Conservation (phyloP, 306 rosid genomes). For the Ammopiptanthus mongolicus region DNA sequence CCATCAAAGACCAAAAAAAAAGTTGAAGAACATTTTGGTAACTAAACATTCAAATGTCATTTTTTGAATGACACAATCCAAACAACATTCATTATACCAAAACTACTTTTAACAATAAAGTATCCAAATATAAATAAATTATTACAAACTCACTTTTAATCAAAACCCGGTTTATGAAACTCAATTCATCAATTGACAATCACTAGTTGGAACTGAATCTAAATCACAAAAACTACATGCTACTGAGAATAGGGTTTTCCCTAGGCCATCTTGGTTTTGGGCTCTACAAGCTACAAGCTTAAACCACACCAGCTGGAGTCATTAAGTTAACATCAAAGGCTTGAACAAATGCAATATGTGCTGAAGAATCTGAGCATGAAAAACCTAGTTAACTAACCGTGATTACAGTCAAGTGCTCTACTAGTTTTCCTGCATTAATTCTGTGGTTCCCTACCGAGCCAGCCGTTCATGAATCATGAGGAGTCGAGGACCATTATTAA, state of each 20-base stretch:
- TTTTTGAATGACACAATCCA: too few relatives aligned
- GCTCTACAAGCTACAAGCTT: neutral
- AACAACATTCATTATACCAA: too few relatives aligned
- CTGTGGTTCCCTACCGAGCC: neutral
- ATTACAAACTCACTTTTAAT: too few relatives aligned
- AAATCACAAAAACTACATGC: neutral
- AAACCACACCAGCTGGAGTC: neutral
- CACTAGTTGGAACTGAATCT: neutral
- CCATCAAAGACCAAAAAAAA: too few relatives aligned
- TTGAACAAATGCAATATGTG: slow-evolving; percentile 5
- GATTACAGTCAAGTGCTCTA: neutral
- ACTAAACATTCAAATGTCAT: too few relatives aligned
- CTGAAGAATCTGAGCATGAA: neutral
- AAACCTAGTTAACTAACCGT: neutral
- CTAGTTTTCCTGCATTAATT: slow-evolving; percentile 17
- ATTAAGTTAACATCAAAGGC: neutral
- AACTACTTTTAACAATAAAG: too few relatives aligned
- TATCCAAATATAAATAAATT: too few relatives aligned
- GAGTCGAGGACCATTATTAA: neutral
- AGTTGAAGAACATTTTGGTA: too few relatives aligned
- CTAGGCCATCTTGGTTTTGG: neutral
- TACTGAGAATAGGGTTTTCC: neutral
- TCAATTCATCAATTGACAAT: neutral
- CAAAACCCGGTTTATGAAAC: too few relatives aligned
- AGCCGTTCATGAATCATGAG: neutral